Evolutionary conservation across 352 stramenopile species (phyloP), one percentile per base, ranked within the genome.

Genomic region (Globisporangium apiculatum): DNA sequence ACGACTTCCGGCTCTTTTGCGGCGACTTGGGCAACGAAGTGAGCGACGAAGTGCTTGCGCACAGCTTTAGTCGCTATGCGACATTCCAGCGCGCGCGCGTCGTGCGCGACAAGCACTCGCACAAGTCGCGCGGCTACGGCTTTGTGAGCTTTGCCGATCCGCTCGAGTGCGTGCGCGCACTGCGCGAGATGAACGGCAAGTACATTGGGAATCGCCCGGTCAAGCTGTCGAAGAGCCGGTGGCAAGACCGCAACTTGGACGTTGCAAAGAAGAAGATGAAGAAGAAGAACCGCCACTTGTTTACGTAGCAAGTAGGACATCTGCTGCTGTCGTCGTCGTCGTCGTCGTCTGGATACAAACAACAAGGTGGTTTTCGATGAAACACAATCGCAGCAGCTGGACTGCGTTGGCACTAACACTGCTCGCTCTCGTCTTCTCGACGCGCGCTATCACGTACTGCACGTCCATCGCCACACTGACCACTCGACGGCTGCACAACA

Each of bases 111-210:
- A 95, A 95, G 64, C 61, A 85, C 53, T 88, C 83, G 42, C 83
- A 94, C 74, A 94, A 94, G 68, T 90, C 83, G n/a, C 78, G 77
- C n/a, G 94, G 94, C 14, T 99, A 96, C 71, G 96, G 96, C 2
- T 98, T 99, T 64, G 94, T 98, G 36, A 97, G 79, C 59, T 95
- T 99, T 46, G 53, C 89, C 11, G 89, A 98, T 72, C 79, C 91
- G 11, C 95, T 98, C 61, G 94, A 98, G 67, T 97, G 87, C 66
- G 94, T 93, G 5, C 94, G 94, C 52, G 95, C 95, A 7, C 79
- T 98, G 62, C 74, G 95, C 38, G 94, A 99, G 73, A 98, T 97
- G 91, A 97, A 98, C 75, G 91, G 96, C 57, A 97, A 96, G 64
- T 98, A 97, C 79, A 91, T 98, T 65, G 91, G 91, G 40, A 94